Base-by-base conservation (phyloP, 2,329 filamentous ascomycete genomes). In the Stromatinia cepivora region DNA sequence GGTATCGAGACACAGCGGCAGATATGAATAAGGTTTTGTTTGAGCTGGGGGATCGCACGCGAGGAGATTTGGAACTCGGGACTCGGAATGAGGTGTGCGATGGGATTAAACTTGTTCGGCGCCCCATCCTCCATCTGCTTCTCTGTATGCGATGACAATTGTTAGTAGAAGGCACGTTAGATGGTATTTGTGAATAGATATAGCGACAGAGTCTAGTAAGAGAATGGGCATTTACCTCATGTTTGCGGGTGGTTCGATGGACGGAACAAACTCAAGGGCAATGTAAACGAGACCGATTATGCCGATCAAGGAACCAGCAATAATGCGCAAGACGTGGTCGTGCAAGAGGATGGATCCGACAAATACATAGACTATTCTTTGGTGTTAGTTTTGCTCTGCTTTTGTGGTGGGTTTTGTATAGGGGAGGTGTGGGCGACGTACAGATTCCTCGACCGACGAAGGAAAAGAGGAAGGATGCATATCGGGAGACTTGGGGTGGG, bases 391-490 rank as follows among this genome's bases (percentile, higher is more conserved):
- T 31, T 36, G 48, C 25, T 58, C 22, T 46, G 54, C n/a, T 61
- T 69, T 20, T 46, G 56, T 53, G 65, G 58, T 39, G 31, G 31
- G 31, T n/a, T 48, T 66, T 65, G 42, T 22, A 15, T 52, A 66
- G 46, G 64, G 42, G 11, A n/a, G 22, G 28, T 61, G 11, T 48
- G 28, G 64, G 9, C 50, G 22, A 89, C 93, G 82, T 88, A 97
- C 94, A 98, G 80, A 93, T 85, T 81, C 95, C 95, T 79, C 95
- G 93, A 72, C 95, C 95, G 75, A 98, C 83, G 86, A 99, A 98
- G 70, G 92, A 97, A 85, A 98, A 98, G 81, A 98, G 90, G 85
- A 99, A 99, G 15, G 93, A 97, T 67, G 93, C 94, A 84, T 98
- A 97, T 82, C 93, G 90, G 70, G 93, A 91, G 67, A 97, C 86